Evolutionary conservation across 208 protist genomes (phyloP), one percentile per base, ranked within the genome.

Genomic region (Leishmania braziliensis): DNA sequence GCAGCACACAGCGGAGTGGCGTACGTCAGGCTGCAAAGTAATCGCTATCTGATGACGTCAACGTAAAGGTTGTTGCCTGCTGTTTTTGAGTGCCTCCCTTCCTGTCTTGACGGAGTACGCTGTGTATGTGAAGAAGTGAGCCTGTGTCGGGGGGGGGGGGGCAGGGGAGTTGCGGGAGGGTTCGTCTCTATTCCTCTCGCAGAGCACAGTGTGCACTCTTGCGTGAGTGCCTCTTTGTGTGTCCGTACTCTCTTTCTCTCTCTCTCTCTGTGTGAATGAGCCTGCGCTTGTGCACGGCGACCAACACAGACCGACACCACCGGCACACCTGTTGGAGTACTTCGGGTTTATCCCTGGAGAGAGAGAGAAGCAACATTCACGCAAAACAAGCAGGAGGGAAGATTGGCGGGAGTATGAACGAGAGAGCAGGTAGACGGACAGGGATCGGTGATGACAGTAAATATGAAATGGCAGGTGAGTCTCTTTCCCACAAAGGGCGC

Each of bases 251-350:
- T 43, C 39, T 43, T 4, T 43, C 39, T 43, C 39, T 43, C 39
- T 43, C 39, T 46, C 43, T 46, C 43, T 46, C 43, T 77, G 56
- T 78, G n/a, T 39, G 65, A 5, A 12, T 70, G 36, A 26, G 68
- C 26, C 43, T 53, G 3, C 12, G 3, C 58, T 23, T 33, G 14
- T 54, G 75, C 80, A 62, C 73, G 29, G 50, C 39, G 46, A 72
- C 80, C 18, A n/a, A 63, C 43, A 29, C 12, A 20, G n/a, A 62
- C 77, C n/a, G 54, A 70, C 54, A 48, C 75, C 66, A 50, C 23
- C 43, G 68, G 14, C 46, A 73, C 33, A 53, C 20, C 33, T 48
- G 73, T 39, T 50, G 53, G 51, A 50, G 33, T 62, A 18, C 54
- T 18, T 66, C 39, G 48, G 39, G 48, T 29, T 33, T 66, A 69